Conservation (phyloP, 106 monocot genomes). For the Dendrobium huoshanense region DNA sequence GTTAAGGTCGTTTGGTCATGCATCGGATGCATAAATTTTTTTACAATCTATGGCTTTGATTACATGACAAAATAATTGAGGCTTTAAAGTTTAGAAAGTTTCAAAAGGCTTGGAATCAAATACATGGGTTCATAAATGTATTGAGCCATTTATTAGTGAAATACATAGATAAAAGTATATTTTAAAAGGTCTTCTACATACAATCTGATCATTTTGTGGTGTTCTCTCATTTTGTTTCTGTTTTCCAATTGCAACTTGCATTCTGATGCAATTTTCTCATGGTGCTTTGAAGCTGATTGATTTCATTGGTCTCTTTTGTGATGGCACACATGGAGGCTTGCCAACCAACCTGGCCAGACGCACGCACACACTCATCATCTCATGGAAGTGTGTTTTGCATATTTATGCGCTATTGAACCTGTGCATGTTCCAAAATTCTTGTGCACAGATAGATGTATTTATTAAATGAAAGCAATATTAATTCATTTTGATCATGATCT, state of each 20-base stretch:
- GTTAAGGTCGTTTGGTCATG: too few relatives aligned
- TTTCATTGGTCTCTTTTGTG: too few relatives aligned
- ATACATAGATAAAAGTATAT: too few relatives aligned
- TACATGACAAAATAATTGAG: too few relatives aligned
- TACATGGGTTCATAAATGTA: too few relatives aligned
- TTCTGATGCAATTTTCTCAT: neutral
- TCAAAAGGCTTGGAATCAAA: too few relatives aligned
- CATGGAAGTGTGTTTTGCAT: neutral
- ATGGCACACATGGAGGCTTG: neutral
- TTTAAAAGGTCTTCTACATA: too few relatives aligned
- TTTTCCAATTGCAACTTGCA: neutral
- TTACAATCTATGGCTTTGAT: too few relatives aligned
- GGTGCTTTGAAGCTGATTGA: too few relatives aligned
- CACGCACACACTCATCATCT: neutral
- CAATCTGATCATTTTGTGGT: neutral
- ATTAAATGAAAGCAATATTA: neutral
- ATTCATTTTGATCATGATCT: neutral
- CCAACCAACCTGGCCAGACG: neutral
- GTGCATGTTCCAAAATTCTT: neutral
- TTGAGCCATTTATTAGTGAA: too few relatives aligned
- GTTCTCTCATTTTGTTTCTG: neutral
- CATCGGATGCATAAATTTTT: too few relatives aligned
- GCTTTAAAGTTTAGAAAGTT: too few relatives aligned
- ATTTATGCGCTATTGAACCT: neutral
- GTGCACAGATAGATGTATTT: conserved; percentile 4